Conservation (phyloP, 2,329 filamentous ascomycete genomes). For the Rhytidhysteron rufulum region DNA sequence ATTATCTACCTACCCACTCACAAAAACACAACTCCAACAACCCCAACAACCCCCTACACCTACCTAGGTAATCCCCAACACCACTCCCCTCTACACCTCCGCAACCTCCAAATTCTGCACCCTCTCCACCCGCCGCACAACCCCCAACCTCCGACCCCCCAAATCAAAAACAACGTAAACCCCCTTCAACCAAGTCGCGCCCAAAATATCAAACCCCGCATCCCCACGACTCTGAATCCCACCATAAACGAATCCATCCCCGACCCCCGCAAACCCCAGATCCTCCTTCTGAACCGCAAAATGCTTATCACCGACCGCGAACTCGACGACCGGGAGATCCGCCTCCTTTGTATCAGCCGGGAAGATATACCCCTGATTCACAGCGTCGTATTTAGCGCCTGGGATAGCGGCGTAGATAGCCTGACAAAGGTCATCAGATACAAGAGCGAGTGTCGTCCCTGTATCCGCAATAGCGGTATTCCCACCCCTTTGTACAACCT, state of each 20-base stretch:
- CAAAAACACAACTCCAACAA: too few species aligned
- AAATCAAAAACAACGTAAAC: conserved; percentile 65
- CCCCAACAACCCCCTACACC: too few species aligned
- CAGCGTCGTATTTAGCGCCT: conserved; percentile 49
- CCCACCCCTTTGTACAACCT: conserved; percentile 45
- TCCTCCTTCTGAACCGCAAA: conserved; percentile 62
- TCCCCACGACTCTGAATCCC: conserved; percentile 62
- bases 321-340: conserved; percentile 57
- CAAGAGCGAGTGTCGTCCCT: conserved; percentile 64
- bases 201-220: conserved; percentile 59
- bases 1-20: too few species aligned
- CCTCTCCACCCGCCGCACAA: conserved; percentile 48
- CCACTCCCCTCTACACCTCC: too few species aligned
- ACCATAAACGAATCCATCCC: conserved; percentile 57
- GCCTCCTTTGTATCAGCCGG: conserved; percentile 51
- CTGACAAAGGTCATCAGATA: conserved; percentile 59
- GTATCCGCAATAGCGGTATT: conserved; percentile 71
- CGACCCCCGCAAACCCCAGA: conserved; percentile 55
- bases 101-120: too few species aligned
- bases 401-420: conserved; percentile 63
- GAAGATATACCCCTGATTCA: conserved; percentile 62
- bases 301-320: conserved; percentile 60
- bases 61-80: too few species aligned
- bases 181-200: conserved; percentile 61
- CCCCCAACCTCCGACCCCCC: conserved; percentile 57